Evolutionary conservation across 2,329 filamentous ascomycete genomes (phyloP).

Genomic region (Verticillium isaacii): DNA sequence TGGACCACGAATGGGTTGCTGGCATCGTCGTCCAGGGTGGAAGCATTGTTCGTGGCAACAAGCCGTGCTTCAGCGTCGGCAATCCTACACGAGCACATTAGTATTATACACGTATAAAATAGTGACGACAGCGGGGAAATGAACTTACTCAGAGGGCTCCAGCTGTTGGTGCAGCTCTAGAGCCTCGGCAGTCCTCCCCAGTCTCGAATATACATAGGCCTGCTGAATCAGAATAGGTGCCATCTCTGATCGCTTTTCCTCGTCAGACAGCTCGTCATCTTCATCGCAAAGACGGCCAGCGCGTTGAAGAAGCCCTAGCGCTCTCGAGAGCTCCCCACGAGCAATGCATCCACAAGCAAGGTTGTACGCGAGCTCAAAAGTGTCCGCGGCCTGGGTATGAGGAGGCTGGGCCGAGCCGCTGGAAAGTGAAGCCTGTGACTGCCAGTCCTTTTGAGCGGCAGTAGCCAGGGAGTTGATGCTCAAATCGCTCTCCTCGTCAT

Average conservation of each 20-base stretch:
- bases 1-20: conserved; percentile 66
- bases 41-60: conserved; percentile 62
- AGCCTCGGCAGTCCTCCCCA: conserved; percentile 64
- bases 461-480: conserved; percentile 71
- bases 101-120: neutral
- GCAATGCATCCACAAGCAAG: conserved; percentile 70
- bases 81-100: conserved; percentile 40
- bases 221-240: conserved; percentile 74
- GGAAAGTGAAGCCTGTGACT: conserved; percentile 37
- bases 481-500: conserved; percentile 68
- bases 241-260: conserved; percentile 70
- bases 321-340: conserved; percentile 60
- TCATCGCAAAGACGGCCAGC: conserved; percentile 68
- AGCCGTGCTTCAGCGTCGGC: conserved; percentile 62
- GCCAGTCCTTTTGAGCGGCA: conserved; percentile 69
- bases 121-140: neutral
- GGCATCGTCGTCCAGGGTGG: conserved; percentile 33
- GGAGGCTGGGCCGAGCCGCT: conserved; percentile 26
- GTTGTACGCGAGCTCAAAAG: conserved; percentile 81
- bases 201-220: conserved; percentile 62
- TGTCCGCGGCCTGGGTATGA: conserved; percentile 36
- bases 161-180: conserved; percentile 58
- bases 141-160: conserved; percentile 53
- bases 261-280: conserved; percentile 66
- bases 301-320: conserved; percentile 62